Evolutionary conservation across 139 green algal species (phyloP).

Genomic region (Pseudopediastrum boryanum): DNA sequence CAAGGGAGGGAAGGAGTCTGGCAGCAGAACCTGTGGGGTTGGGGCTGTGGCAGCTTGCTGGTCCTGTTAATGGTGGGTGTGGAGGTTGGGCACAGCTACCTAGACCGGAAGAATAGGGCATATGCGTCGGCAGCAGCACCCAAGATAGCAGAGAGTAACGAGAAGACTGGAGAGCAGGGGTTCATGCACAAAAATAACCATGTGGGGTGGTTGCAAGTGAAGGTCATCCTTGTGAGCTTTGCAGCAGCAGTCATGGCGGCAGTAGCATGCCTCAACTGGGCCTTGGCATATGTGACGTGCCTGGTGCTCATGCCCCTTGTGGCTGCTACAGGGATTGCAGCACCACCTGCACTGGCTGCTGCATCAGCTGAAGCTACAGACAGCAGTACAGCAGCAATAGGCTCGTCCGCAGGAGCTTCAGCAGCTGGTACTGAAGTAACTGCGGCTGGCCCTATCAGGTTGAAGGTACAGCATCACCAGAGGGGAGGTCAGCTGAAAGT

Average conservation of each 20-base stretch:
- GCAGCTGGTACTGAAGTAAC: neutral
- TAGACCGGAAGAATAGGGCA: no score
- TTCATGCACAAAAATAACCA: neutral
- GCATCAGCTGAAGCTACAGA: neutral
- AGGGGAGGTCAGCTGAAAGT: no score
- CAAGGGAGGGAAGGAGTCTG: no score
- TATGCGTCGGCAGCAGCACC: no score
- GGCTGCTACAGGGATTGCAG: neutral
- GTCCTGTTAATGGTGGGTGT: no score
- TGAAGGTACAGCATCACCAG: no score
- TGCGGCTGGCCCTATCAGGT: neutral
- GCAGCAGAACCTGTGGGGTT: no score
- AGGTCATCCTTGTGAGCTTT: constrained; percentile 32
- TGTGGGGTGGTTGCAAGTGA: neutral
- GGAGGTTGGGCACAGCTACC: no score
- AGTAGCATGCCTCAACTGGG: constrained; percentile 61
- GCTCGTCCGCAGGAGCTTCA: neutral
- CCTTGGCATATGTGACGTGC: constrained; percentile 42
- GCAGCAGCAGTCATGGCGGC: constrained; percentile 42
- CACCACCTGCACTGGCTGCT: neutral
- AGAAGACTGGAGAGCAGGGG: no score
- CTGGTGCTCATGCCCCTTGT: constrained; percentile 34
- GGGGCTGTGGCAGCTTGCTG: no score
- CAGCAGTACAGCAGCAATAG: neutral
- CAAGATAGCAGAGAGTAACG: no score